A percentile compares a stretch with the other conserved stretches of the same genome.
phyloP scores from a whole-genome alignment of 768 basidiomycete genomes.

The Boletales sp. region DNA sequence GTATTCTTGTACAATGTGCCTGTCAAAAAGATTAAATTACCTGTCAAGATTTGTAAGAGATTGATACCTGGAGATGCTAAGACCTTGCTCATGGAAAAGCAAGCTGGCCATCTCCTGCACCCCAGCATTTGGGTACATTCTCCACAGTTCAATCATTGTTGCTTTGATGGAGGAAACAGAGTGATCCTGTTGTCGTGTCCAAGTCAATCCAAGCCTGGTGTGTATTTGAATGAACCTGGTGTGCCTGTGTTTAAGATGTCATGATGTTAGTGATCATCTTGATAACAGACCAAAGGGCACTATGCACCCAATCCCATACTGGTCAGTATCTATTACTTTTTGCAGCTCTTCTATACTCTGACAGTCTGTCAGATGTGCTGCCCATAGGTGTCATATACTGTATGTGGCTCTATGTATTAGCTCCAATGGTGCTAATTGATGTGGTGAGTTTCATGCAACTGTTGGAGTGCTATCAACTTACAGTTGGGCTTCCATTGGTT shows the following conservation, averaged over 20 bases:
- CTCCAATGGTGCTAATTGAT: too few species aligned
- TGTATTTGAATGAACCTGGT: neutral
- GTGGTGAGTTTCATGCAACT: too few species aligned
- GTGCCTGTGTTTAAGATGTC: too few species aligned
- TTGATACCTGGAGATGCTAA: neutral
- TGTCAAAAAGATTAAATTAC: neutral
- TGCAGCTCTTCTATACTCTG: too few species aligned
- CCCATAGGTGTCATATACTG: too few species aligned
- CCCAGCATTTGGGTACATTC: conserved; percentile 1
- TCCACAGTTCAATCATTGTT: neutral
- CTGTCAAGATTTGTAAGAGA: neutral
- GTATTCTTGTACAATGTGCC: neutral
- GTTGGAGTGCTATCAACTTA: too few species aligned
- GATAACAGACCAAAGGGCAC: neutral
- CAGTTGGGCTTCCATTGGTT: too few species aligned
- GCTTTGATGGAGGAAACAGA: neutral
- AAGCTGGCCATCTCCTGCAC: neutral
- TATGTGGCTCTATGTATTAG: too few species aligned
- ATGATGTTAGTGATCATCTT: neutral
- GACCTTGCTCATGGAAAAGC: neutral
- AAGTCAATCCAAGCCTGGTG: neutral
- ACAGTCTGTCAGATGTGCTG: too few species aligned
- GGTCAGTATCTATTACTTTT: neutral
- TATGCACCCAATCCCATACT: neutral
- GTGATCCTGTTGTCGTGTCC: neutral